Conservation (phyloP, 2,329 filamentous ascomycete genomes). For the Xylaria arbuscula region DNA sequence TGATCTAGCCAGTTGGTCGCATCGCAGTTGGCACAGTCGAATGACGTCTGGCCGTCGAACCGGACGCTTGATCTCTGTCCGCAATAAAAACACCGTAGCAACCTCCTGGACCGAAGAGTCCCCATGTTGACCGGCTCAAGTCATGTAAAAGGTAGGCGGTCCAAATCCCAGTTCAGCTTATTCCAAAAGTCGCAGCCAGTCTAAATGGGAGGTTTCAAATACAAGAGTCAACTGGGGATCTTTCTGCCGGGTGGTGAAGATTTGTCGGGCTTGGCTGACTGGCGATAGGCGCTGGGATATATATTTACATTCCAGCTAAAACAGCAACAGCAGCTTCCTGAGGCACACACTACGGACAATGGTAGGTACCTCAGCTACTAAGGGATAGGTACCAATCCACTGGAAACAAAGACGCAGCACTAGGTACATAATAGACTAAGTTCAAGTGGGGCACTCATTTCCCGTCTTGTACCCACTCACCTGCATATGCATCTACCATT, state of each 20-base stretch:
- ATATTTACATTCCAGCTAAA: background rate
- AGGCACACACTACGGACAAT: background rate
- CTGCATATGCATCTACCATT: background rate
- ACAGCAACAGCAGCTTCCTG: background rate
- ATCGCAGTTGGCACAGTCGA: conserved; percentile 82
- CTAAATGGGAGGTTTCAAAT: background rate
- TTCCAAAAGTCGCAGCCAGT: background rate
- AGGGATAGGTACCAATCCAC: background rate
- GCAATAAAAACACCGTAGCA: conserved; percentile 84
- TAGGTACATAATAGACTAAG: too few species aligned
- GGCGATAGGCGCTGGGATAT: background rate
- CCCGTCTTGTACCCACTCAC: too few species aligned
- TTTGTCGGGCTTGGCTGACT: background rate
- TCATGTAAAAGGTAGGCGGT: conserved; percentile 20
- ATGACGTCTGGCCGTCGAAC: conserved; percentile 70
- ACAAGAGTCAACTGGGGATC: background rate
- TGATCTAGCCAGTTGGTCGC: conserved; percentile 90
- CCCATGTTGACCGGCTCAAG: conserved; percentile 42
- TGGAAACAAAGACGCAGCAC: too few species aligned
- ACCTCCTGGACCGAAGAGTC: conserved; percentile 47
- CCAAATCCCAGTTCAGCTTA: conserved; percentile 14
- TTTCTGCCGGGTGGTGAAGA: conserved; percentile 27
- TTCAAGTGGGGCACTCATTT: too few species aligned
- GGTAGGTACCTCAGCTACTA: background rate
- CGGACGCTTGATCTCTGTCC: conserved; percentile 71